These are phyloP conservation scores for Panicum hallii DNA, from an alignment of 202 grass and related monocot genomes.

Conservation along the genomic window DNA sequence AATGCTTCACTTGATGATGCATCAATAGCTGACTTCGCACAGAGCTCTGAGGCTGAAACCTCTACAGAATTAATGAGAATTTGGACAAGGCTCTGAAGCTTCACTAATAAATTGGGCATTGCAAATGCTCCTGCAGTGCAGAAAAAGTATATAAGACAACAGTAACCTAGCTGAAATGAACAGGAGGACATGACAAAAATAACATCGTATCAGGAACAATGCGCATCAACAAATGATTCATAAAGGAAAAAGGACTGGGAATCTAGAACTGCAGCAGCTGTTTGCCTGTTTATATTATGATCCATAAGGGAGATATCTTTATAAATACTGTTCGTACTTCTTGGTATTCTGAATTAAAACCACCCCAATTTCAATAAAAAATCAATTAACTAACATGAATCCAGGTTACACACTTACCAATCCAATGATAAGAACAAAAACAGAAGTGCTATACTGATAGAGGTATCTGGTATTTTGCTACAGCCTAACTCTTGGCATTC, in stretches of 20 bases:
- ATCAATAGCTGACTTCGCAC: conserved; percentile 52
- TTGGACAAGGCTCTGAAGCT: conserved; percentile 74
- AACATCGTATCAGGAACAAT: conserved; percentile 13
- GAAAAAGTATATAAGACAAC: conserved; percentile 27
- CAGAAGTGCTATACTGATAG: neutral
- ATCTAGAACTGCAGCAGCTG: neutral
- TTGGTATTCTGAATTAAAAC: conserved; percentile 17
- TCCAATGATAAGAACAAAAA: conserved; percentile 10
- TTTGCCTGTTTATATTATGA: conserved; percentile 22
- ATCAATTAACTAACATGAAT: conserved; percentile 10
- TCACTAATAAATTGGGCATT: conserved; percentile 49
- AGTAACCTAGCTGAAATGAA: conserved; percentile 17
- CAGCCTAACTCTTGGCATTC: neutral
- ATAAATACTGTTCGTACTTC: neutral
- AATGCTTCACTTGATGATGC: conserved; percentile 78
- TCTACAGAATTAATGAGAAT: conserved; percentile 76
- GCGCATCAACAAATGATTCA: conserved; percentile 12
- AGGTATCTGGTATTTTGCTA: conserved; percentile 5
- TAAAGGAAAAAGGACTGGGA: neutral
- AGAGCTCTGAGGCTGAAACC: conserved; percentile 71
- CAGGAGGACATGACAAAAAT: conserved; percentile 8
- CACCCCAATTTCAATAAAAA: conserved; percentile 23
- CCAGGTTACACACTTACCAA: neutral
- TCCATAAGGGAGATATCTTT: conserved; percentile 1
- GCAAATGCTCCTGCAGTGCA: conserved; percentile 50